Evolutionary conservation across 495 filamentous ascomycete species (phyloP), one percentile per base, ranked within the genome.

Genomic region (Podospora pseudocomata): DNA sequence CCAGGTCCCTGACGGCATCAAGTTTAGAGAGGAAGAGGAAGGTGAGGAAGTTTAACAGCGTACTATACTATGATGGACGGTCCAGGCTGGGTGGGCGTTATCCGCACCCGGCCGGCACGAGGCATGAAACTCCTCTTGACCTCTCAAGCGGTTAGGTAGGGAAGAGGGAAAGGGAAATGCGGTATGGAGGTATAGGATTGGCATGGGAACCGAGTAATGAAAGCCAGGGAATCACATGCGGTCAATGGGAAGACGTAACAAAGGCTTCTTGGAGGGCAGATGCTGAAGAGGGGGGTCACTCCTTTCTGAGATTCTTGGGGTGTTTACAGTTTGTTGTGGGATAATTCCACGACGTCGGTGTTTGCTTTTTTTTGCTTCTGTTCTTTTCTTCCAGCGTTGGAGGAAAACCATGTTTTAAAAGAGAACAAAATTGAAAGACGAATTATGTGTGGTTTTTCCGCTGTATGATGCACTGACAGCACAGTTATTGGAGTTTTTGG

Each of bases 1-100:
- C 54, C 71, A 83, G 66, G 87, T 94, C 4, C 86, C 88, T 6
- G 89, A 86, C 18, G 90, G 92, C 5, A 79, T 96, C 65, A 86
- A 85, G 72, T 84, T 88, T 68, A 83, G 88, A 59, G 89, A 92
- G 70, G 90, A 91, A 74, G 87, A 88, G 65, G 80, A 80, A 59
- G 82, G 81, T 0, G 82, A 84, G 67, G 85, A 85, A 68, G 81
- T 86, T 1, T 76, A 26, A 58, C 55, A 26, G n/a, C 55, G 23
- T 26, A 20, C 23, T 19, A 20, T 5, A 58, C 23, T 2, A 26
- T 7, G 55, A 58, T 58, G 13, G 39, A 49, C 39, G 15, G 39
- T 49, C 15, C 39, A 49, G 39, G 13, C 39, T 11, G 39, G 39
- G 39, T 11, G 39, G 13, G 39, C 18, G 2, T 49, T 49, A 49